Percentiles rank a stretch among this genome's conserved stretches.
Conservation (phyloP, 192 early-diverging fungal species). For the Backusella circina region DNA sequence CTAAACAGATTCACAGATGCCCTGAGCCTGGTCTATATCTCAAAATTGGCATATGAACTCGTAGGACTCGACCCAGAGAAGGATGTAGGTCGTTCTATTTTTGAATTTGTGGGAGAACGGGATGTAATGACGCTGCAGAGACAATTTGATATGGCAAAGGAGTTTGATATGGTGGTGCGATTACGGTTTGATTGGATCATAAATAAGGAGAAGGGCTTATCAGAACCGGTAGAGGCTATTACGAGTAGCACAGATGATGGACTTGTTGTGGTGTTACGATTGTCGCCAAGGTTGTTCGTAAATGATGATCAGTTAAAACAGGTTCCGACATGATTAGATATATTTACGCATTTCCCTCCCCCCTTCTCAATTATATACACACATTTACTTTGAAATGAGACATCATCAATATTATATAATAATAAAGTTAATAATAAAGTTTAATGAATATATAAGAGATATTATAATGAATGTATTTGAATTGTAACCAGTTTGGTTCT, state of each 20-base stretch:
- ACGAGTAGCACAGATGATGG: constrained; percentile 13
- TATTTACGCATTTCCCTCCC: not conserved
- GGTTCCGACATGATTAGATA: not conserved
- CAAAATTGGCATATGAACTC: not conserved
- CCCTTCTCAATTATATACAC: not conserved
- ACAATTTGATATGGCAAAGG: constrained; percentile 11
- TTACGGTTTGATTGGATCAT: constrained; percentile 25
- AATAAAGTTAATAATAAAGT: not conserved
- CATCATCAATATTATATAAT: no score
- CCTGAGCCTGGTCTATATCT: constrained; percentile 1
- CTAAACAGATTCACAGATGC: constrained; percentile 15
- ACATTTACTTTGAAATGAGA: no score
- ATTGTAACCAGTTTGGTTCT: no score
- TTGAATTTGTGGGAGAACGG: not conserved
- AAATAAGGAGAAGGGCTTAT: not conserved
- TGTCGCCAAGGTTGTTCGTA: not conserved
- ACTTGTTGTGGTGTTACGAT: constrained; percentile 20
- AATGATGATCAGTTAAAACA: not conserved
- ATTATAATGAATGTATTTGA: not conserved
- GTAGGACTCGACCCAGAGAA: not conserved
- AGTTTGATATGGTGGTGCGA: constrained; percentile 1
- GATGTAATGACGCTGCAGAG: not conserved
- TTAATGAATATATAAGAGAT: not conserved
- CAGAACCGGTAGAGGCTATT: constrained; percentile 13
- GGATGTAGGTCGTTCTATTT: constrained; percentile 1